These are phyloP conservation scores for Purshia tridentata DNA, from an alignment of 306 rosid genomes.

Conservation along the genomic window DNA sequence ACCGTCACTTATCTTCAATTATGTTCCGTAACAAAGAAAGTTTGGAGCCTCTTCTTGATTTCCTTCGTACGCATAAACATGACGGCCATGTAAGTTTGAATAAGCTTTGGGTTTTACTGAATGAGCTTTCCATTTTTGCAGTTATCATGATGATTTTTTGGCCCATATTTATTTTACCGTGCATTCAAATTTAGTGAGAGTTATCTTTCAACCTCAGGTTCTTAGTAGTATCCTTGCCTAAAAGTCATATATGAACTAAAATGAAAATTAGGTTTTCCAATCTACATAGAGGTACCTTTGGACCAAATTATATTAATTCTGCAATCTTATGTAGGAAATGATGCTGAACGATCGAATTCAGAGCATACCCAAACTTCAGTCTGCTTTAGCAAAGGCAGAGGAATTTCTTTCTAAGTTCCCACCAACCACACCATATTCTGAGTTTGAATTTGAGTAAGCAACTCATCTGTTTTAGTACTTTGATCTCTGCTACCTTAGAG, in stretches of 20 bases:
- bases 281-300: neutral
- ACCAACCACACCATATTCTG: conserved; percentile 43
- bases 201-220: neutral
- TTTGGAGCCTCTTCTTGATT: conserved; percentile 80
- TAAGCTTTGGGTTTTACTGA: conserved; percentile 12
- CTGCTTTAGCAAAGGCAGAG: conserved; percentile 75
- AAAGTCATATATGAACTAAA: neutral
- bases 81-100: conserved; percentile 66
- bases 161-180: neutral
- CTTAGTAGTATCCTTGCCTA: neutral
- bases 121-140: neutral
- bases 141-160: neutral
- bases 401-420: conserved; percentile 58
- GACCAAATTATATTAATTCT: neutral
- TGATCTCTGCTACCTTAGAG: neutral
- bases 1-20: conserved; percentile 85
- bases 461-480: neutral
- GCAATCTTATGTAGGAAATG: conserved; percentile 51
- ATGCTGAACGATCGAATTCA: conserved; percentile 79
- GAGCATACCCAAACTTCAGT: conserved; percentile 63
- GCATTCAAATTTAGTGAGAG: neutral
- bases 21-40: conserved; percentile 84
- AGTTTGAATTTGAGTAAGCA: conserved; percentile 65
- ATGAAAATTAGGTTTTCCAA: neutral
- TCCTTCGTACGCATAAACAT: conserved; percentile 77